Evolutionary conservation across 1,139 yeast species (phyloP), one percentile per base, ranked within the genome.

Genomic region (Yamadazyma jaroonii): DNA sequence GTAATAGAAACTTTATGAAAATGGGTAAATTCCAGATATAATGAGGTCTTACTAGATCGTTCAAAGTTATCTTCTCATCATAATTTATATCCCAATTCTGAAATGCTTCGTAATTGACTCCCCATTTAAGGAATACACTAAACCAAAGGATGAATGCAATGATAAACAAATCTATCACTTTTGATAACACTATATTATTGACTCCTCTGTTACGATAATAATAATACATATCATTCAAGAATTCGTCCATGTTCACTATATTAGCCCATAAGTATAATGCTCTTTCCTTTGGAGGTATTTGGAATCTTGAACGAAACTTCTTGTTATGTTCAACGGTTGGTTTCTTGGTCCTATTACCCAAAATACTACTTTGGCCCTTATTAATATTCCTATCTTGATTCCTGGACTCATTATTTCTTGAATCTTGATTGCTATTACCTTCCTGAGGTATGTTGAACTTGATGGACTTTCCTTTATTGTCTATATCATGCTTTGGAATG

Each of bases 191-290:
- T 25, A 92, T 88, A 56, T 95, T 87, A 36, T 74, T 70, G 42
- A 84, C 72, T 0, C 99, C 99, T 54, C 83, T 85, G 3, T 95
- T 96, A 31, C 85, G 65, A 54, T 85, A 94, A 56, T 89, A 92
- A 38, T 75, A 72, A 59, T 94, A 92, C 6, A 89, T 83, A 48
- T 90, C 95, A 39, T 79, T 78, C 22, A 92, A 66, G 50, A 92
- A 92, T 35, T 80, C 77, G 59, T 92, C 98, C 60, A 92, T 73
- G 56, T 92, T 90, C 47, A 87, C 87, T 25, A 92, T 88, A 52
- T 92, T 92, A 1, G 97, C 95, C 97, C 98, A 94, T 41, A 87
- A 74, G 85, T 96, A 92, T 30, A 86, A 67, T 0, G 97, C 96
- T 36, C 90, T 64, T 55, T 90, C 97, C 47, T 74, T 77, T 1